A percentile compares a stretch with the other conserved stretches of the same genome.
phyloP scores from a whole-genome alignment of 495 filamentous ascomycete species.

The Aspergillus carlsbadensis region DNA sequence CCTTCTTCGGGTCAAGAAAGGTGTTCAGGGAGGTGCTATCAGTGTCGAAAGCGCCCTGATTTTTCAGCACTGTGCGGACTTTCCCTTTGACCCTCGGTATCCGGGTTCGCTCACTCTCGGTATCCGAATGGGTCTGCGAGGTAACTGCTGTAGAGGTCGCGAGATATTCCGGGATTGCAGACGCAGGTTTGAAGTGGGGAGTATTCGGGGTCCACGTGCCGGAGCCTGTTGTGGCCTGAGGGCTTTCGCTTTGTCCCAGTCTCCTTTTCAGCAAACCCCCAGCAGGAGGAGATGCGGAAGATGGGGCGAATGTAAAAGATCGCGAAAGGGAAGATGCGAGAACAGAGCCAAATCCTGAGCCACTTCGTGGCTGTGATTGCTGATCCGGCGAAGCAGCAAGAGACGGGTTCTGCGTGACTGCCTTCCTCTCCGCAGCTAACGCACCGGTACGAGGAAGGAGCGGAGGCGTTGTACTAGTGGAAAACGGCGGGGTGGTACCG shows the following conservation, averaged over 20 bases:
- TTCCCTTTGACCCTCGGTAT: conserved; percentile 29
- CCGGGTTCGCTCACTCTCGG: conserved; percentile 41
- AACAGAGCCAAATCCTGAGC: conserved; percentile 53
- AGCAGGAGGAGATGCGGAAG: conserved; percentile 65
- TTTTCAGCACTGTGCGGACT: conserved; percentile 67
- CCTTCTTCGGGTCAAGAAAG: conserved; percentile 64
- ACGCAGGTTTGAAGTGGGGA: conserved; percentile 47
- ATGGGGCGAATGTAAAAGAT: conserved; percentile 62
- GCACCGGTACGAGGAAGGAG: conserved; percentile 30
- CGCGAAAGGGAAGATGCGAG: conserved; percentile 71
- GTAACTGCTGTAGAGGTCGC: conserved; percentile 27
- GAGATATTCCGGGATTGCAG: conserved; percentile 32
- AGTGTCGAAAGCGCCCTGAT: conserved; percentile 74
- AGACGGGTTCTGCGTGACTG: conserved; percentile 59
- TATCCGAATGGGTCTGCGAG: conserved; percentile 43
- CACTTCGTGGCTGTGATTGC: conserved; percentile 43
- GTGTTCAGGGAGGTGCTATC: conserved; percentile 67
- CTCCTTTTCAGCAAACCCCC: conserved; percentile 54
- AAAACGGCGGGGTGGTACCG: conserved; percentile 52
- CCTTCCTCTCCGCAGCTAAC: conserved; percentile 35
- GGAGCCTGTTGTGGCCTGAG: conserved; percentile 58
- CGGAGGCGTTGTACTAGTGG: conserved; percentile 69
- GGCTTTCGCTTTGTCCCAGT: conserved; percentile 64
- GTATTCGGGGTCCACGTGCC: conserved; percentile 65
- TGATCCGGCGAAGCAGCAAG: conserved; percentile 66